Percentiles rank a stretch among this genome's conserved stretches.
These are phyloP conservation scores for Vaccinium vitisidaea DNA, from an alignment of 148 eudicot genomes.

Conservation along the genomic window DNA sequence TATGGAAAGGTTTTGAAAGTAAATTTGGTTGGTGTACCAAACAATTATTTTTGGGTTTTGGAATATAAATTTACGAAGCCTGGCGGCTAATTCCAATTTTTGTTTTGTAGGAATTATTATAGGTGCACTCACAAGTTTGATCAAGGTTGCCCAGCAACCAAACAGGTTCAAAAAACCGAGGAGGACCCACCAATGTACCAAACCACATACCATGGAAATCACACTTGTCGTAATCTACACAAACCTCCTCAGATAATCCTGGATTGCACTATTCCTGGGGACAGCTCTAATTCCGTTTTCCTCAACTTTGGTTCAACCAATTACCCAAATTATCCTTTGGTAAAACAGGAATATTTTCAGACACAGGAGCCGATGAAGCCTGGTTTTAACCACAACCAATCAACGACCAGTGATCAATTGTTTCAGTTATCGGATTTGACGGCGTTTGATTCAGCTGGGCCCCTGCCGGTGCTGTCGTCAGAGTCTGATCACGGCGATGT, in stretches of 20 bases:
- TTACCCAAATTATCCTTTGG: not conserved
- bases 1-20: too few relatives aligned
- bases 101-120: constrained; percentile 51
- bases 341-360: not conserved
- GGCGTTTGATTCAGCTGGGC: not conserved
- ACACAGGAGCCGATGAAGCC: not conserved
- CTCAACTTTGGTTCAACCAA: constrained; percentile 13
- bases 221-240: constrained; percentile 31
- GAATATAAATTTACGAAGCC: not conserved
- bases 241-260: constrained; percentile 19
- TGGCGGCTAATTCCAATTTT: not conserved
- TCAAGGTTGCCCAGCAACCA: constrained; percentile 48
- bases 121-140: constrained; percentile 70
- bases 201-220: constrained; percentile 34
- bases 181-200: constrained; percentile 33
- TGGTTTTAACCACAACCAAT: not conserved
- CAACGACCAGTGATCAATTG: constrained; percentile 8
- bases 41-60: not conserved
- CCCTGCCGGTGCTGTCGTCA: constrained; percentile 16
- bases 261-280: constrained; percentile 6
- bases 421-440: not conserved
- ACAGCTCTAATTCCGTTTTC: constrained; percentile 16
- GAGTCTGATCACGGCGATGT: constrained; percentile 22
- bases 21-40: not conserved
- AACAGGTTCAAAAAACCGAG: constrained; percentile 39